phyloP scores from a whole-genome alignment of 2,329 filamentous ascomycete genomes.

The Decorospora gaudefroyi region DNA sequence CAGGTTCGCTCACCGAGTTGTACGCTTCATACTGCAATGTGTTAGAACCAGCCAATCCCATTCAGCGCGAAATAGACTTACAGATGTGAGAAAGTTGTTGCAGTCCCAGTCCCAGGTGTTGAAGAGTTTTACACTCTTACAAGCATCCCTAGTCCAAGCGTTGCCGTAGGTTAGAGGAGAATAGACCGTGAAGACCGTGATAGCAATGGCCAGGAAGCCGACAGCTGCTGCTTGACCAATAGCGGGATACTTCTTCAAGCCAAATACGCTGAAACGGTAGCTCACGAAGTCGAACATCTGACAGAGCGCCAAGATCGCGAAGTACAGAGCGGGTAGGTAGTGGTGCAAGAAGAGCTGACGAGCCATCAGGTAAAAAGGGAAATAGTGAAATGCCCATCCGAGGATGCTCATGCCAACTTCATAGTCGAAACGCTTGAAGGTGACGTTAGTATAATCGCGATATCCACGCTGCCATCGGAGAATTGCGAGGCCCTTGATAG shows the following conservation, averaged over 20 bases:
- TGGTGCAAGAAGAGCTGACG: conserved; percentile 98
- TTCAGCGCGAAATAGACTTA: conserved; percentile 60
- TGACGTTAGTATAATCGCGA: conserved; percentile 78
- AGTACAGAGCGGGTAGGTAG: conserved; percentile 96
- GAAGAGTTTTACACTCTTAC: conserved; percentile 84
- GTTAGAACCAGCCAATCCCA: conserved; percentile 20
- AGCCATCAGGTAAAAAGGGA: conserved; percentile 98
- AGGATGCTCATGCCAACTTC: conserved; percentile 89
- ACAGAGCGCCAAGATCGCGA: conserved; percentile 85
- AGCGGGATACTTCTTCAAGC: conserved; percentile 69
- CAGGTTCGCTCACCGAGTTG: conserved; percentile 18
- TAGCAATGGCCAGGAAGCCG: conserved; percentile 72
- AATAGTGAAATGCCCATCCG: conserved; percentile 97
- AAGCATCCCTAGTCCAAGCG: conserved; percentile 87
- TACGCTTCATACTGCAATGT: conserved; percentile 40
- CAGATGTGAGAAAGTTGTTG: conserved; percentile 84
- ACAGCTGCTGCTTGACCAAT: conserved; percentile 76
- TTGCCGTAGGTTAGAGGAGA: conserved; percentile 92
- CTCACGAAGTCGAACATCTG: conserved; percentile 87
- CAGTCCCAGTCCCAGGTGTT: conserved; percentile 96
- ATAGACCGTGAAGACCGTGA: conserved; percentile 80
- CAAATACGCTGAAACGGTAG: conserved; percentile 70
- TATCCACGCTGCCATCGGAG: conserved; percentile 94
- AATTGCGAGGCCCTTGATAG: conserved; percentile 85
- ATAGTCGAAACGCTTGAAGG: conserved; percentile 97